Evolutionary conservation across 2,329 filamentous ascomycete species (phyloP).

Genomic region (Aspergillus sojae): DNA sequence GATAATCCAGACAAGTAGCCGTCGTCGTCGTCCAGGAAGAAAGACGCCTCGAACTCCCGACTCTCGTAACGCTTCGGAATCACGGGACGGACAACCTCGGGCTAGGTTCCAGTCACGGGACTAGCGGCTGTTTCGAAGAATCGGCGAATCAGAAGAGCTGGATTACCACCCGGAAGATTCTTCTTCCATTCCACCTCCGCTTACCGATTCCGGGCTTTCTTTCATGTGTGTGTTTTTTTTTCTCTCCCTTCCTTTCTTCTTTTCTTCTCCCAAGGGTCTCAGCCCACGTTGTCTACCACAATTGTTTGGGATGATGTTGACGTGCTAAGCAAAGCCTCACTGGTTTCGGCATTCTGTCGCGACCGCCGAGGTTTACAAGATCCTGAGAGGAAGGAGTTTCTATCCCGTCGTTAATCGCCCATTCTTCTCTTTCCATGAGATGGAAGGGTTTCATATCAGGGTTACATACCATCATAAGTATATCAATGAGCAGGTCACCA

Average conservation of each 20-base stretch:
- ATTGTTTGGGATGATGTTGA: slow-evolving; percentile 40
- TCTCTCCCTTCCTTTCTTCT: slow-evolving; percentile 19
- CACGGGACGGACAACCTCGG: slow-evolving; percentile 45
- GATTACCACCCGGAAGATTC: slow-evolving; percentile 42
- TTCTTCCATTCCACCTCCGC: slow-evolving; percentile 33
- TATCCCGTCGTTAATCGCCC: slow-evolving; percentile 55
- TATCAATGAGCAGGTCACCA: not conserved
- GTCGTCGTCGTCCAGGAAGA: slow-evolving; percentile 25
- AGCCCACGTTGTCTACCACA: slow-evolving; percentile 42
- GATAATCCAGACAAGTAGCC: slow-evolving; percentile 13
- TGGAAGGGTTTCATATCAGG: slow-evolving; percentile 54
- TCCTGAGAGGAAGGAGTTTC: slow-evolving; percentile 41
- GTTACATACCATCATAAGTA: slow-evolving; percentile 38
- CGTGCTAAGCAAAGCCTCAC: slow-evolving; percentile 42
- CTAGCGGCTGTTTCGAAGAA: not conserved
- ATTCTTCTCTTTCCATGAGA: slow-evolving; percentile 49
- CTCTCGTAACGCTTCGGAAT: slow-evolving; percentile 39
- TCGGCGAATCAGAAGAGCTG: slow-evolving; percentile 36
- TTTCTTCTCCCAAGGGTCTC: slow-evolving; percentile 37
- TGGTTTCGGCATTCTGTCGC: slow-evolving; percentile 51
- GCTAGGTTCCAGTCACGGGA: slow-evolving; percentile 40
- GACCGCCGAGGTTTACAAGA: slow-evolving; percentile 41
- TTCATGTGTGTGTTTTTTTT: slow-evolving; percentile 21
- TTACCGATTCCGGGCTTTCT: slow-evolving; percentile 8
- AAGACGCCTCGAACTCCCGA: slow-evolving; percentile 24